phyloP scores from a whole-genome alignment of 2,329 filamentous ascomycete species.

The Fusarium albosuccineum region DNA sequence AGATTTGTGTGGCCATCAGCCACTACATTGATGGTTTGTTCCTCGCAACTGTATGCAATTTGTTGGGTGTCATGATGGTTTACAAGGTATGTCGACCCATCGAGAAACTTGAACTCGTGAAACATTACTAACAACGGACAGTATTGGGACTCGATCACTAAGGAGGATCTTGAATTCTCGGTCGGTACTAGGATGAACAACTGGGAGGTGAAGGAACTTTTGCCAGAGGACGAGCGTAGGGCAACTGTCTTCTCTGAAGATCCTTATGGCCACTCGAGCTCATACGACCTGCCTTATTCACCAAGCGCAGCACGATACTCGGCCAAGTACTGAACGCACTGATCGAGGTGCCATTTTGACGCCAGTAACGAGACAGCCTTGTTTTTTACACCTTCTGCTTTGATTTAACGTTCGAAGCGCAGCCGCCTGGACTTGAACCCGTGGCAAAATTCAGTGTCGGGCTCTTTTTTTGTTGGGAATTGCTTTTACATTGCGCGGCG shows the following conservation, averaged over 20 bases:
- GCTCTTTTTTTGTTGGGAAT: slow-evolving; percentile 24
- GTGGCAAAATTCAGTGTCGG: slow-evolving; percentile 13
- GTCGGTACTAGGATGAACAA: slow-evolving; percentile 96
- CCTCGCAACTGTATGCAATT: slow-evolving; percentile 93
- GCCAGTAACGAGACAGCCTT: slow-evolving; percentile 35
- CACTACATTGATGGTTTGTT: slow-evolving; percentile 97
- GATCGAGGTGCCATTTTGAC: slow-evolving; percentile 20
- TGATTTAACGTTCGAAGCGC: slow-evolving; percentile 25
- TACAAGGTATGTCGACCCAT: slow-evolving; percentile 78
- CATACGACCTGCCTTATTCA: slow-evolving; percentile 66
- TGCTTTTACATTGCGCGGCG: slow-evolving; percentile 41
- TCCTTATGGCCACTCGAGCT: slow-evolving; percentile 69
- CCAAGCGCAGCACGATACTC: slow-evolving; percentile 60
- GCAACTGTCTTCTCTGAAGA: slow-evolving; percentile 79
- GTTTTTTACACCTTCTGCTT: slow-evolving; percentile 28
- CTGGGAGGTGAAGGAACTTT: slow-evolving; percentile 96
- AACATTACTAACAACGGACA: slow-evolving; percentile 22
- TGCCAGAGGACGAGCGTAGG: slow-evolving; percentile 84
- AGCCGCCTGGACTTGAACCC: slow-evolving; percentile 13
- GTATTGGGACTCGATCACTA: slow-evolving; percentile 99
- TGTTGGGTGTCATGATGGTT: slow-evolving; percentile 98
- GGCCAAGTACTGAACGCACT: slow-evolving; percentile 57
- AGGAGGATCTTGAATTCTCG: slow-evolving; percentile 97
- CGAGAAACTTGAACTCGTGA: not conserved
- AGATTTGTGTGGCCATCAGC: slow-evolving; percentile 84